phyloP scores from a whole-genome alignment of 495 filamentous ascomycete species.

The Rostrohypoxylon terebratum region DNA sequence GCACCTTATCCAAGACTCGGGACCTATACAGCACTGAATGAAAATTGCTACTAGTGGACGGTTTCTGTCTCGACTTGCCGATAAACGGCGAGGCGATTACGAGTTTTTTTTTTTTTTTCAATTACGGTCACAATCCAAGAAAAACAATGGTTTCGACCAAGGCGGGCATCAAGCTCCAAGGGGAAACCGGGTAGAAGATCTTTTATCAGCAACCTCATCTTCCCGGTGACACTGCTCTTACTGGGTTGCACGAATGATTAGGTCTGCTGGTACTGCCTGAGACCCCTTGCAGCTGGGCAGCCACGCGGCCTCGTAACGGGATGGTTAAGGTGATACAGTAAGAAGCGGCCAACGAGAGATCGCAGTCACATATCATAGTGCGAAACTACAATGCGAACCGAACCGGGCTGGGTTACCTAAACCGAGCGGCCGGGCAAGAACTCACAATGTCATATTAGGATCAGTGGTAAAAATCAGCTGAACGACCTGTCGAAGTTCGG shows the following conservation, averaged over 20 bases:
- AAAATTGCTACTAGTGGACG: neutral
- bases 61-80: slow-evolving; percentile 7
- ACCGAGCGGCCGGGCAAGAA: slow-evolving; percentile 11
- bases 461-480: slow-evolving; percentile 14
- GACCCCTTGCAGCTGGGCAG: slow-evolving; percentile 35
- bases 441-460: slow-evolving; percentile 13
- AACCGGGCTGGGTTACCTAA: slow-evolving; percentile 18
- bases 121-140: slow-evolving; percentile 12
- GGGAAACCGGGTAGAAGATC: slow-evolving; percentile 30
- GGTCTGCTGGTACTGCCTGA: slow-evolving; percentile 12
- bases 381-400: slow-evolving; percentile 10
- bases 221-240: slow-evolving; percentile 19
- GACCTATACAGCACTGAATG: neutral
- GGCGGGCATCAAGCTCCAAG: slow-evolving; percentile 21
- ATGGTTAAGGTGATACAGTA: slow-evolving; percentile 19
- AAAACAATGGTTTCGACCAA: slow-evolving; percentile 29
- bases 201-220: slow-evolving; percentile 24
- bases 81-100: slow-evolving; percentile 6
- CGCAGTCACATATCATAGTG: slow-evolving; percentile 26
- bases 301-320: slow-evolving; percentile 31
- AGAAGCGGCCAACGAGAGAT: slow-evolving; percentile 20
- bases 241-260: slow-evolving; percentile 26
- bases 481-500: slow-evolving; percentile 4
- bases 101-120: neutral
- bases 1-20: slow-evolving; percentile 38